phyloP scores from a whole-genome alignment of 2,329 filamentous ascomycete species.

The Aureobasidium subglaciale region DNA sequence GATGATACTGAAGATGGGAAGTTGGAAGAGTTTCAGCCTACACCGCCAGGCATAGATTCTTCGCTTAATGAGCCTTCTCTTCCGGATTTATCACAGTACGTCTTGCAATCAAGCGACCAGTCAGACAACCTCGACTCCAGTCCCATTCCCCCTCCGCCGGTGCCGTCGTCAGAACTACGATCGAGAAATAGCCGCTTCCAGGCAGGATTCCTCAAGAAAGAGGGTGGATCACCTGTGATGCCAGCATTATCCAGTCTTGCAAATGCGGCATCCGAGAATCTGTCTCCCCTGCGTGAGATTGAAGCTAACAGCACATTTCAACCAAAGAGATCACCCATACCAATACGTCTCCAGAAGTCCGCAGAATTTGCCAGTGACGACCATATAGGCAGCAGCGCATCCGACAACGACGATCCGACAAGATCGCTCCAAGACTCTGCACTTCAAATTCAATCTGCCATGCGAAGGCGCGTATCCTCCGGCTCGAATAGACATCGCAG shows the following conservation, averaged over 20 bases:
- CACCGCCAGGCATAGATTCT: slow-evolving; percentile 62
- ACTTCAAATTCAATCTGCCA: slow-evolving; percentile 36
- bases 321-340: slow-evolving; percentile 27
- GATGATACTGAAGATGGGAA: slow-evolving; percentile 83
- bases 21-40: slow-evolving; percentile 85
- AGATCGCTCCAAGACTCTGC: slow-evolving; percentile 22
- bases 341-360: slow-evolving; percentile 30
- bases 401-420: slow-evolving; percentile 13
- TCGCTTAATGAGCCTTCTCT: slow-evolving; percentile 42
- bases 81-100: slow-evolving; percentile 28
- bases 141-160: slow-evolving; percentile 49
- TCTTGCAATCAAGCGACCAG: slow-evolving; percentile 20
- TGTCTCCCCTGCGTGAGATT: slow-evolving; percentile 40
- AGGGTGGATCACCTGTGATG: slow-evolving; percentile 48
- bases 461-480: slow-evolving; percentile 40
- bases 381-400: slow-evolving; percentile 21
- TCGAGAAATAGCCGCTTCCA: slow-evolving; percentile 60
- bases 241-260: slow-evolving; percentile 52
- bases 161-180: slow-evolving; percentile 54
- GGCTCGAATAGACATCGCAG: slow-evolving; percentile 24
- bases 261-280: slow-evolving; percentile 51
- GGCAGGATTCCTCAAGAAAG: slow-evolving; percentile 72
- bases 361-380: slow-evolving; percentile 21
- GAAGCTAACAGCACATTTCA: slow-evolving; percentile 36
- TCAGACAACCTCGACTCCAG: slow-evolving; percentile 41